phyloP scores from a whole-genome alignment of 257 asterid species.

The Solanum tarijense region DNA sequence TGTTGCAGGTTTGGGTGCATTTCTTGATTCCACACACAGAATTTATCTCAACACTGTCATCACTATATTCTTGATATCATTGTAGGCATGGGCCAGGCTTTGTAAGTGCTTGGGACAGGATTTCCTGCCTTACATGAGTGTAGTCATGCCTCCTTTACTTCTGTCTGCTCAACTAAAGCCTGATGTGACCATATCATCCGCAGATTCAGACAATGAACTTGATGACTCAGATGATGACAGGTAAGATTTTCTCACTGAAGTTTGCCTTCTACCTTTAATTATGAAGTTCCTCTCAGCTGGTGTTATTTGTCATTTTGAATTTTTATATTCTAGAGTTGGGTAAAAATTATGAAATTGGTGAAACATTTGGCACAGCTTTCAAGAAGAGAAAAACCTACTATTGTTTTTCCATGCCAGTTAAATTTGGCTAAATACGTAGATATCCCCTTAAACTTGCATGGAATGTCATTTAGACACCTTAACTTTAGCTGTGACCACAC shows the following conservation, averaged over 20 bases:
- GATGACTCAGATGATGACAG: constrained; percentile 93
- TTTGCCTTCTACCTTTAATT: background rate
- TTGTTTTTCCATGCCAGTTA: background rate
- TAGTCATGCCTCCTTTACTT: constrained; percentile 92
- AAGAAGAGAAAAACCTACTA: background rate
- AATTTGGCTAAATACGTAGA: background rate
- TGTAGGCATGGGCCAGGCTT: constrained; percentile 94
- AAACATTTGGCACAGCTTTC: background rate
- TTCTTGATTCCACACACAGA: background rate
- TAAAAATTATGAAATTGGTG: background rate
- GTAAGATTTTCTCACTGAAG: constrained; percentile 14
- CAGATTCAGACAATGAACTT: constrained; percentile 75
- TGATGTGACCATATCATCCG: constrained; percentile 81
- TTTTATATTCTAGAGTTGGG: background rate
- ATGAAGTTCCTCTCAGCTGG: background rate
- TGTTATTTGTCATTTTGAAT: background rate
- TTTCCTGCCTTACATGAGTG: constrained; percentile 92
- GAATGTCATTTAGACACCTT: background rate
- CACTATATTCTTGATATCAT: background rate
- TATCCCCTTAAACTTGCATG: background rate
- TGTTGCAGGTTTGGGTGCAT: constrained; percentile 59
- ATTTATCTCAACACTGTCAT: background rate
- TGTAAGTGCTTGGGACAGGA: constrained; percentile 97
- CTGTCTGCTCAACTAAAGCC: constrained; percentile 94
- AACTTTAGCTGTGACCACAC: background rate